Percentiles rank a stretch among this genome's conserved stretches.
phyloP scores from a whole-genome alignment of 441 rosid genomes.

The Croton setiger region DNA sequence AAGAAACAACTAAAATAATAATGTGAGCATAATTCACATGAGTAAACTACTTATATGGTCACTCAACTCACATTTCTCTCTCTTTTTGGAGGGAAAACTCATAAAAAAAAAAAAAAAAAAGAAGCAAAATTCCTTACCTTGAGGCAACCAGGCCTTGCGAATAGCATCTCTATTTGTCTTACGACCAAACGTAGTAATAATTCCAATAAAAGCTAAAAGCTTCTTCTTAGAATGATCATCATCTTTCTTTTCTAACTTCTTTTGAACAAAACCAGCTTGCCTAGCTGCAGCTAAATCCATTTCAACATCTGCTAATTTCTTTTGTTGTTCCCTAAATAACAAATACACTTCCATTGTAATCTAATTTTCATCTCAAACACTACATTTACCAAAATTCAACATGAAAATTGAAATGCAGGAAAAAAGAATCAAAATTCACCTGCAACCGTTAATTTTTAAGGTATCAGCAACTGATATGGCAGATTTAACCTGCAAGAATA shows the following conservation, averaged over 20 bases:
- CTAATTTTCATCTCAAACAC: too few species aligned
- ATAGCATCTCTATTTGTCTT: conserved; percentile 78
- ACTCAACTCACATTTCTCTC: not conserved
- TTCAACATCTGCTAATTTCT: conserved; percentile 62
- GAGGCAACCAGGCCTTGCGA: conserved; percentile 91
- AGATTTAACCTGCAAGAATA: conserved; percentile 57
- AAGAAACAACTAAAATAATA: not conserved
- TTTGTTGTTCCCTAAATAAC: conserved; percentile 69
- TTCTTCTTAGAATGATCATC: conserved; percentile 41
- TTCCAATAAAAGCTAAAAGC: conserved; percentile 68
- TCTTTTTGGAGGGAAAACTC: not conserved
- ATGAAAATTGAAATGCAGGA: not conserved
- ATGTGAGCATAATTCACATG: not conserved
- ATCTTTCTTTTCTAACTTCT: conserved; percentile 26
- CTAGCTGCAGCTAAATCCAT: conserved; percentile 61
- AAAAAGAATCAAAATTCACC: not conserved
- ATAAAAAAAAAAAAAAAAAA: not conserved
- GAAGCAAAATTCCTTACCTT: conserved; percentile 12
- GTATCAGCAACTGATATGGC: conserved; percentile 82
- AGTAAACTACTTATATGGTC: not conserved
- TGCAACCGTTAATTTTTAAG: conserved; percentile 51
- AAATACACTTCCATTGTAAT: conserved; percentile 11
- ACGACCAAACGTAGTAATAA: conserved; percentile 66
- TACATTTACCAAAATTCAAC: not conserved
- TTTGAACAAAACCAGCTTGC: conserved; percentile 58